These are phyloP conservation scores for Penicillium brevicompactum DNA, from an alignment of 2,329 filamentous ascomycete species.

Conservation along the genomic window DNA sequence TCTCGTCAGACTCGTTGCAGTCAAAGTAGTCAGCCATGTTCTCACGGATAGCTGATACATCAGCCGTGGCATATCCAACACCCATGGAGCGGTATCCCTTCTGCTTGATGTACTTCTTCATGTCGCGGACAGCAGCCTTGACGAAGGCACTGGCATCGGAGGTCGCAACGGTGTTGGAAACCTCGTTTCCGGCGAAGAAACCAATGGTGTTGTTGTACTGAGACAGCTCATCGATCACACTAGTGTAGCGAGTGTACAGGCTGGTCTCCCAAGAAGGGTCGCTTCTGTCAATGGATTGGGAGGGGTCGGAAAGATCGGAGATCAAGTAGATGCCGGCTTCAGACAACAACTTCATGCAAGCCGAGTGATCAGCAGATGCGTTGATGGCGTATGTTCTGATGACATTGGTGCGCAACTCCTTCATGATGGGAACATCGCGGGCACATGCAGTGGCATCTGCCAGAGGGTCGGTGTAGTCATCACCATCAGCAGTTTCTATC, in stretches of 20 bases:
- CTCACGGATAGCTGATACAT: conserved; percentile 79
- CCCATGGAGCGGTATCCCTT: conserved; percentile 75
- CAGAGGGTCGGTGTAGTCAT: conserved; percentile 76
- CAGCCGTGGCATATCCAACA: conserved; percentile 92
- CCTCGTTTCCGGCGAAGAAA: conserved; percentile 97
- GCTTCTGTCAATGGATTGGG: conserved; percentile 79
- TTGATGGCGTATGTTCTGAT: conserved; percentile 93
- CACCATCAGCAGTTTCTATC: conserved; percentile 52
- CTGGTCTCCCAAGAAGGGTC: conserved; percentile 73
- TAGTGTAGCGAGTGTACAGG: conserved; percentile 76
- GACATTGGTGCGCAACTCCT: conserved; percentile 79
- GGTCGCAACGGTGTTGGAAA: conserved; percentile 83
- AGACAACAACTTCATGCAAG: conserved; percentile 79
- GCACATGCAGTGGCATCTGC: conserved; percentile 69
- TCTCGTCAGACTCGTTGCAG: conserved; percentile 65
- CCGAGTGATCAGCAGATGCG: conserved; percentile 71
- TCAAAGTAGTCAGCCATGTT: conserved; percentile 90
- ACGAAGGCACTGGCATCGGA: conserved; percentile 87
- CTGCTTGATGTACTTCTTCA: conserved; percentile 83
- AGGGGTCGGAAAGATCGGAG: conserved; percentile 81
- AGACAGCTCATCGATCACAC: conserved; percentile 75
- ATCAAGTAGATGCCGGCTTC: conserved; percentile 90
- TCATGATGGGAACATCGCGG: conserved; percentile 78
- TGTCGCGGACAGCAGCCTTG: conserved; percentile 93
- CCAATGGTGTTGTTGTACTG: conserved; percentile 87